A percentile compares a stretch with the other conserved stretches of the same genome.
These are phyloP conservation scores for Curvularia hawaiiensis DNA, from an alignment of 2,329 filamentous ascomycete species.

Conservation along the genomic window DNA sequence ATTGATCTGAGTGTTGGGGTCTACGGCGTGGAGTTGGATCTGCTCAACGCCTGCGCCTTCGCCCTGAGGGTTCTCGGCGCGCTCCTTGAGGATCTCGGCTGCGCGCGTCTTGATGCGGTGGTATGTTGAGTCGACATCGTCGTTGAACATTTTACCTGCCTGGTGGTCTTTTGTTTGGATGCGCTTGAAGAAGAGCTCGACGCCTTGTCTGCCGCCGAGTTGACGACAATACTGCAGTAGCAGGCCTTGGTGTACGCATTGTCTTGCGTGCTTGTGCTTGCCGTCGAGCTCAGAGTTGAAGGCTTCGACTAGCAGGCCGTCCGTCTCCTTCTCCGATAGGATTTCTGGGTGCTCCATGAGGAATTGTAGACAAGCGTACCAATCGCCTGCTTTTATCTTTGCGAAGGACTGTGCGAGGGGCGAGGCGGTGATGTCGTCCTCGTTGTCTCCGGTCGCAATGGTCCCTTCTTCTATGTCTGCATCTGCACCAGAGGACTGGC, in stretches of 20 bases:
- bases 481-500: conserved; percentile 63
- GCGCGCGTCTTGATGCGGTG: conserved; percentile 78
- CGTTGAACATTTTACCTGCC: conserved; percentile 86
- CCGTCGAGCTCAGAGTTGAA: conserved; percentile 85
- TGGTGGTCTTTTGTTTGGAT: conserved; percentile 90
- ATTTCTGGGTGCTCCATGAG: conserved; percentile 79
- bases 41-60: conserved; percentile 77
- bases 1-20: conserved; percentile 89
- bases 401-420: conserved; percentile 81
- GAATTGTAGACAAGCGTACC: conserved; percentile 74
- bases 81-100: conserved; percentile 70
- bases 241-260: conserved; percentile 91
- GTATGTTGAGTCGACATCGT: conserved; percentile 91
- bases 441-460: conserved; percentile 52
- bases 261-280: conserved; percentile 75
- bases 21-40: conserved; percentile 95
- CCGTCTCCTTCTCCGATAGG: conserved; percentile 82
- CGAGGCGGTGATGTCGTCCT: conserved; percentile 77
- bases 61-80: conserved; percentile 55
- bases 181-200: conserved; percentile 92
- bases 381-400: conserved; percentile 76
- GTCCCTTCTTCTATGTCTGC: conserved; percentile 64
- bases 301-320: conserved; percentile 87
- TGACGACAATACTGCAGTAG: conserved; percentile 94
- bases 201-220: conserved; percentile 85